phyloP scores from a whole-genome alignment of 768 basidiomycete species.

The Macrolepiota dolichaula region DNA sequence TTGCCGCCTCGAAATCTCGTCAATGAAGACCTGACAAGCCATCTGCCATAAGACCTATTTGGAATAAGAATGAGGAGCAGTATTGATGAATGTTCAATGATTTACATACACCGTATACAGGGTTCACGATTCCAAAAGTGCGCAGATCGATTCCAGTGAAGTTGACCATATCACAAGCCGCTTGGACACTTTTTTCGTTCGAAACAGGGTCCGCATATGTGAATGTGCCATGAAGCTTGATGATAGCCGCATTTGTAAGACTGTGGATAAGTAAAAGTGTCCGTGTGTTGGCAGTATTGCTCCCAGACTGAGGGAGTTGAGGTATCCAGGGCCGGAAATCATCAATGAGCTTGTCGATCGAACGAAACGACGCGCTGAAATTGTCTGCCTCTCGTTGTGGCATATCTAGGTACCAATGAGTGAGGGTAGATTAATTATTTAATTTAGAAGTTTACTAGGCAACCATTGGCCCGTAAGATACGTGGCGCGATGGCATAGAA shows the following conservation, averaged over 20 bases:
- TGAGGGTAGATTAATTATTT: not conserved
- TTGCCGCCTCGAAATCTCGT: constrained; percentile 41
- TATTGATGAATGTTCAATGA: constrained; percentile 10
- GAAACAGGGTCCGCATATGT: constrained; percentile 39
- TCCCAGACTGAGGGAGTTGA: constrained; percentile 25
- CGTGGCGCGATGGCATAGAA: constrained; percentile 56
- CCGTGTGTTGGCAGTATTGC: constrained; percentile 32
- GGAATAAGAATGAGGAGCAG: constrained; percentile 5
- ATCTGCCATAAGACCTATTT: constrained; percentile 42
- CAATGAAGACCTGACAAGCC: constrained; percentile 43
- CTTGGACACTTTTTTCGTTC: constrained; percentile 38
- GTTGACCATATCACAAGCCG: constrained; percentile 40
- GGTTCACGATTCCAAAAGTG: constrained; percentile 39
- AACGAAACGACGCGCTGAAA: constrained; percentile 41
- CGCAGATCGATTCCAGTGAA: constrained; percentile 35
- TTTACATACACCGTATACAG: constrained; percentile 49
- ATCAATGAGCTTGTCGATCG: constrained; percentile 44
- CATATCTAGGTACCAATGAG: constrained; percentile 29
- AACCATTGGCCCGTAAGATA: constrained; percentile 48
- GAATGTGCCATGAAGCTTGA: constrained; percentile 50
- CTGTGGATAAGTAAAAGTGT: constrained; percentile 44
- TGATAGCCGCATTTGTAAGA: constrained; percentile 44
- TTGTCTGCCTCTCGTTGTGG: constrained; percentile 36
- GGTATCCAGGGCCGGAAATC: constrained; percentile 33
- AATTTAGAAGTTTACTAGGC: constrained; percentile 29